Percentiles rank a stretch among this genome's conserved stretches.
Evolutionary conservation across 1,284 basidiomycete genomes (phyloP).

Genomic region (Stereum hirsutum): DNA sequence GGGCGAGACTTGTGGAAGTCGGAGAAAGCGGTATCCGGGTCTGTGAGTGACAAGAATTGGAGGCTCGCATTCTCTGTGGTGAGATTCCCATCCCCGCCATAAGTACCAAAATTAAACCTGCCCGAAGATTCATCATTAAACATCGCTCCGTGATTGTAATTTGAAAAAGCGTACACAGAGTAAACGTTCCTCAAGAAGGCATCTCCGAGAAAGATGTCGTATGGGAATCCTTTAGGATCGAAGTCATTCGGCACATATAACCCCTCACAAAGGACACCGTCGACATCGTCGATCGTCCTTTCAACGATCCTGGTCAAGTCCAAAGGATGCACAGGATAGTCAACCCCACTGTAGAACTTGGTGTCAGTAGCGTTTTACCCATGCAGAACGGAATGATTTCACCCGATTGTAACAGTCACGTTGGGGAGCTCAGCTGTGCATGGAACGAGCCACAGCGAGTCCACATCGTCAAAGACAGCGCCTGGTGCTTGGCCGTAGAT

Average conservation of each 20-base stretch:
- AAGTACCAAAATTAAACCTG: conserved; percentile 3
- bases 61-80: neutral
- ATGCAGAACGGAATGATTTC: too few species aligned
- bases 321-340: conserved; percentile 17
- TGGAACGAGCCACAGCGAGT: conserved; percentile 16
- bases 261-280: conserved; percentile 18
- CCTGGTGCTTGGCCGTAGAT: conserved; percentile 21
- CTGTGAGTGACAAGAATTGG: neutral
- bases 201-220: conserved; percentile 29
- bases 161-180: too few species aligned
- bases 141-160: too few species aligned
- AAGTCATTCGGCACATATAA: conserved; percentile 15
- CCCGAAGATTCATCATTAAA: too few species aligned
- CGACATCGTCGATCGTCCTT: too few species aligned
- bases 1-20: neutral
- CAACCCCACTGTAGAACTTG: conserved; percentile 8
- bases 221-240: too few species aligned
- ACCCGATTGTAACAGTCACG: too few species aligned
- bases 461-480: conserved; percentile 13
- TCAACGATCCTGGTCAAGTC: too few species aligned
- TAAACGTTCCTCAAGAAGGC: conserved; percentile 31
- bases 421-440: conserved; percentile 18
- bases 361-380: too few species aligned
- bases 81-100: neutral
- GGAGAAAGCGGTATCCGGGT: neutral